phyloP scores from a whole-genome alignment of 257 asterid species.

The Solanum virginianum region DNA sequence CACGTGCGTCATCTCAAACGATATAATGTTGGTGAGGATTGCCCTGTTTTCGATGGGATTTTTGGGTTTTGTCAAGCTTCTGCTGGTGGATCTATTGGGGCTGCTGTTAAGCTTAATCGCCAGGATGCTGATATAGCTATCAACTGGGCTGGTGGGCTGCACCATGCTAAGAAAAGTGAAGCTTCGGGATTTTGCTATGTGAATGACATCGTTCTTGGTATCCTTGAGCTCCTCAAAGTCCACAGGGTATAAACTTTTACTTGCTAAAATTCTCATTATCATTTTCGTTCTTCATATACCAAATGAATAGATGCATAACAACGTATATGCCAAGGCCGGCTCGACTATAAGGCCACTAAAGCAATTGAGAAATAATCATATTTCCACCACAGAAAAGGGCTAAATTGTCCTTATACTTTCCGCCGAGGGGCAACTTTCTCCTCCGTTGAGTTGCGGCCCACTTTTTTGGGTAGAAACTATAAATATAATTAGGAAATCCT shows the following conservation, averaged over 20 bases:
- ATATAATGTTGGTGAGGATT: slow-evolving; percentile 18
- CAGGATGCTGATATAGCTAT: slow-evolving; percentile 13
- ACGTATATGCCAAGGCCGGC: neutral
- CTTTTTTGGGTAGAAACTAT: too few relatives aligned
- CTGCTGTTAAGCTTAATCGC: slow-evolving; percentile 17
- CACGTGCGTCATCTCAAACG: slow-evolving; percentile 20
- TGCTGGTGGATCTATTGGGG: slow-evolving; percentile 21
- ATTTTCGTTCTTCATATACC: neutral
- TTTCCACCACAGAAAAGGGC: too few relatives aligned
- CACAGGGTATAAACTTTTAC: slow-evolving; percentile 10
- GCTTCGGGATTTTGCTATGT: slow-evolving; percentile 21
- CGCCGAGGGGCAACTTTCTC: too few relatives aligned
- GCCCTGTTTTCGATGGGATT: slow-evolving; percentile 19
- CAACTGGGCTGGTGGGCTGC: slow-evolving; percentile 21
- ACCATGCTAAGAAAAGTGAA: slow-evolving; percentile 21
- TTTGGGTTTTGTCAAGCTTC: slow-evolving; percentile 15
- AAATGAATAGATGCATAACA: neutral
- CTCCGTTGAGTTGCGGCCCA: too few relatives aligned
- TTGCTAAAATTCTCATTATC: neutral
- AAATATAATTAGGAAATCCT: too few relatives aligned
- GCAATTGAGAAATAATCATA: neutral
- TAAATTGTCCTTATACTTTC: too few relatives aligned
- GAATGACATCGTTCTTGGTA: slow-evolving; percentile 16
- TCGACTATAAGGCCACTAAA: neutral
- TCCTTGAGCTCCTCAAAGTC: slow-evolving; percentile 16